Conservation (phyloP, 2,329 filamentous ascomycete species). For the Erysiphe pulchra region DNA sequence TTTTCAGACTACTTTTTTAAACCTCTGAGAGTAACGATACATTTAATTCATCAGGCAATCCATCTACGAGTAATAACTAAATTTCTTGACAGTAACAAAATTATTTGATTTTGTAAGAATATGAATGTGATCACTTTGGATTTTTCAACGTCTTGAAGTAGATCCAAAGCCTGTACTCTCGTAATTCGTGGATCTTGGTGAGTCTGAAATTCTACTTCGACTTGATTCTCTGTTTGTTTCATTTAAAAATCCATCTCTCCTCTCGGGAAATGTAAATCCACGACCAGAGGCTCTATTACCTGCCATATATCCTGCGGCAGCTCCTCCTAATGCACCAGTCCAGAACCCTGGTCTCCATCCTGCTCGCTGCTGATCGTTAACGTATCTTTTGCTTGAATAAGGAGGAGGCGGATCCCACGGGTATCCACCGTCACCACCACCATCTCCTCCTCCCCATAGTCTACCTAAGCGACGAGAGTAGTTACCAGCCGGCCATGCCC, state of each 20-base stretch:
- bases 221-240: slow-evolving; percentile 3
- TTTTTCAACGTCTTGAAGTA: slow-evolving; percentile 27
- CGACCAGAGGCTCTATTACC: slow-evolving; percentile 22
- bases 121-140: too few species aligned
- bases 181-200: slow-evolving; percentile 21
- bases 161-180: slow-evolving; percentile 52
- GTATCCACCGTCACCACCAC: slow-evolving; percentile 14
- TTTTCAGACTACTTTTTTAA: too few species aligned
- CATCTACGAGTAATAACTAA: too few species aligned
- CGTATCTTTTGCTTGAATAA: slow-evolving; percentile 10
- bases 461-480: slow-evolving; percentile 12
- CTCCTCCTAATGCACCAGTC: slow-evolving; percentile 34
- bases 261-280: slow-evolving; percentile 4
- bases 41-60: too few species aligned
- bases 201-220: slow-evolving; percentile 9
- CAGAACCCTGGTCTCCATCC: slow-evolving; percentile 53
- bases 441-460: slow-evolving; percentile 15
- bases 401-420: slow-evolving; percentile 12
- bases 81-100: too few species aligned
- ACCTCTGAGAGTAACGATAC: too few species aligned
- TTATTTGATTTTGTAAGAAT: too few species aligned
- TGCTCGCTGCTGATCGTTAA: slow-evolving; percentile 12
- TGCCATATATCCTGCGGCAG: slow-evolving; percentile 40
- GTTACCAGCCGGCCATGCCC: slow-evolving; percentile 5
- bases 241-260: slow-evolving; percentile 5